Evolutionary conservation across 2,329 filamentous ascomycete genomes (phyloP).

Genomic region (Sporothrix brunneoviolacea): DNA sequence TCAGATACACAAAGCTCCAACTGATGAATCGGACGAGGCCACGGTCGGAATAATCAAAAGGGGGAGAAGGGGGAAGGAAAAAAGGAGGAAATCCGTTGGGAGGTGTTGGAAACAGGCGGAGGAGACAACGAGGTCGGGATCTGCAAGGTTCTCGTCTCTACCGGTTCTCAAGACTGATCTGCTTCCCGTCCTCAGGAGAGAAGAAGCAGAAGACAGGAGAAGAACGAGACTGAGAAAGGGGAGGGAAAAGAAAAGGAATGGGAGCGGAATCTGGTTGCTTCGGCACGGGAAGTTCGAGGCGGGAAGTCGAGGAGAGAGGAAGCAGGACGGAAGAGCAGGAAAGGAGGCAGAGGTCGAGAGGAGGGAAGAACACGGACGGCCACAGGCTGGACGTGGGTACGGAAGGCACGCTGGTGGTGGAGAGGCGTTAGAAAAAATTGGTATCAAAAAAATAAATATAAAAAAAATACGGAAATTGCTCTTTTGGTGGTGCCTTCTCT

Average conservation of each 20-base stretch:
- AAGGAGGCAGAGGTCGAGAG: slow-evolving; percentile 9
- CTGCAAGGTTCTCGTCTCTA: too few species aligned
- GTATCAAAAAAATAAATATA: slow-evolving; percentile 11
- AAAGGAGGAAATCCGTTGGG: too few species aligned
- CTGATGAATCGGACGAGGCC: too few species aligned
- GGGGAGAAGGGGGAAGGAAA: not conserved
- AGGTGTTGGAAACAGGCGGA: not conserved
- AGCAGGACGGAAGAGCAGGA: slow-evolving; percentile 16
- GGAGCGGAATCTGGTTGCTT: not conserved
- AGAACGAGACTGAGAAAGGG: not conserved
- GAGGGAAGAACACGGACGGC: not conserved
- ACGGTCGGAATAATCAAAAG: not conserved
- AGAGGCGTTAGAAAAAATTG: slow-evolving; percentile 17
- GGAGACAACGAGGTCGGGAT: not conserved
- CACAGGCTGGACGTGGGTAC: slow-evolving; percentile 3
- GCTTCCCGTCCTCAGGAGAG: too few species aligned
- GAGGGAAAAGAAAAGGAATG: not conserved
- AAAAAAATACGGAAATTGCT: slow-evolving; percentile 18
- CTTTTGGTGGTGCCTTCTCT: slow-evolving; percentile 7
- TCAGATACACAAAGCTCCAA: too few species aligned
- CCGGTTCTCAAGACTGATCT: too few species aligned
- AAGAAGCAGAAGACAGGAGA: not conserved
- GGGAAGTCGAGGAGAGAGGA: not conserved
- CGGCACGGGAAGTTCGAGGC: not conserved
- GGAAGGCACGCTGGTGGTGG: slow-evolving; percentile 11